Percentiles rank a stretch among this genome's conserved stretches.
Evolutionary conservation across 2,329 filamentous ascomycete genomes (phyloP).

Genomic region (Aspergillus awamori): DNA sequence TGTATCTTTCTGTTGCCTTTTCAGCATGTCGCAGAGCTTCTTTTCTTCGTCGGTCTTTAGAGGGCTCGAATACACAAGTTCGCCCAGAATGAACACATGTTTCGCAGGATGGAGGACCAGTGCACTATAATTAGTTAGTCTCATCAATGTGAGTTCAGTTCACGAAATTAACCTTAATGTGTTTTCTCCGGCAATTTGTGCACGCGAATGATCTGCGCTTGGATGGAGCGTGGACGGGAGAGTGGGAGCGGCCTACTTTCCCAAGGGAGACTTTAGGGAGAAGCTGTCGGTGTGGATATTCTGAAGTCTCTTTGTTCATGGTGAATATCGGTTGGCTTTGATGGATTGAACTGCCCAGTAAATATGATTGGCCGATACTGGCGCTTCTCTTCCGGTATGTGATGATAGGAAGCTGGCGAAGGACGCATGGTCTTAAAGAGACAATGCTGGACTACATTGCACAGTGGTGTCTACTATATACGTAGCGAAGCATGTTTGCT

Average conservation of each 20-base stretch:
- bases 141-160: background rate
- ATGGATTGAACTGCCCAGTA: background rate
- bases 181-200: background rate
- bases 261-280: background rate
- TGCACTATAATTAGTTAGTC: background rate
- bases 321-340: background rate
- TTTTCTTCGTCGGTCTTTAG: background rate
- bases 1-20: background rate
- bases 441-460: background rate
- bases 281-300: background rate
- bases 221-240: background rate
- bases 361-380: background rate
- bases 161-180: background rate
- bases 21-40: background rate
- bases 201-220: background rate
- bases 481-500: background rate
- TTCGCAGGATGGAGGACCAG: background rate
- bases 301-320: background rate
- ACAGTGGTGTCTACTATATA: background rate
- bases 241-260: background rate
- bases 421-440: background rate
- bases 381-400: background rate
- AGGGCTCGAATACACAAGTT: background rate
- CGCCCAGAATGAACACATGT: background rate
- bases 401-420: background rate